Evolutionary conservation across 2,329 filamentous ascomycete genomes (phyloP).

Genomic region (Coniochaeta pulveracea): DNA sequence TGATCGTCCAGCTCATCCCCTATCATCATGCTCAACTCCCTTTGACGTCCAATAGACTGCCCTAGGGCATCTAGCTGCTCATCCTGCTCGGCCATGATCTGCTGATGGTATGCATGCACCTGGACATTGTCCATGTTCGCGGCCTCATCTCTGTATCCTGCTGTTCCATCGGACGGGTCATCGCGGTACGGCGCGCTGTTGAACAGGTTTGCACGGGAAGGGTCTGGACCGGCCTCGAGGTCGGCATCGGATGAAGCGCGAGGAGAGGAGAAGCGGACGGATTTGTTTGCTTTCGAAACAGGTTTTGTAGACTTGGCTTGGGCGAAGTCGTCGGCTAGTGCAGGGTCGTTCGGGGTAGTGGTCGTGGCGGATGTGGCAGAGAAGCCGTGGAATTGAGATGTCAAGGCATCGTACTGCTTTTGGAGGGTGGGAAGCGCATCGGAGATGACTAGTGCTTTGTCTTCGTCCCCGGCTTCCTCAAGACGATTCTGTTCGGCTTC

Average conservation of each 20-base stretch:
- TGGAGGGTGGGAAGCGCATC: slow-evolving; percentile 60
- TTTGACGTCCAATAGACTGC: slow-evolving; percentile 76
- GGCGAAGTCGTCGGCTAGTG: slow-evolving; percentile 51
- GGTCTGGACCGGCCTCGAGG: slow-evolving; percentile 21
- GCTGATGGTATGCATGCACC: slow-evolving; percentile 73
- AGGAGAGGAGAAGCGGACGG: slow-evolving; percentile 72
- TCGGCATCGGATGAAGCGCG: slow-evolving; percentile 34
- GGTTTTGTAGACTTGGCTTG: slow-evolving; percentile 39
- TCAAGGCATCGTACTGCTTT: slow-evolving; percentile 65
- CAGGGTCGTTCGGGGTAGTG: slow-evolving; percentile 51
- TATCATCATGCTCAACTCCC: slow-evolving; percentile 90
- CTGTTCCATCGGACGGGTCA: slow-evolving; percentile 42
- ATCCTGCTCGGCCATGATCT: slow-evolving; percentile 80
- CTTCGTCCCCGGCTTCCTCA: slow-evolving; percentile 51
- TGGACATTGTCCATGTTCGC: slow-evolving; percentile 64
- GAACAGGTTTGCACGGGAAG: slow-evolving; percentile 41
- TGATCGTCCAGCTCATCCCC: slow-evolving; percentile 92
- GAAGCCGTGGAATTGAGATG: slow-evolving; percentile 67
- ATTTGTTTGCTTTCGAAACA: slow-evolving; percentile 12
- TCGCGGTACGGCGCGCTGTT: slow-evolving; percentile 55
- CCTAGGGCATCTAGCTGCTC: slow-evolving; percentile 82
- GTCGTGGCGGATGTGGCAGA: slow-evolving; percentile 38
- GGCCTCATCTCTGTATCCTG: slow-evolving; percentile 51
- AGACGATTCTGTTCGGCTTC: slow-evolving; percentile 53
- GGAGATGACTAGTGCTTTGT: slow-evolving; percentile 37